Evolutionary conservation across 2,329 filamentous ascomycete species (phyloP).

Genomic region (Aspergillus puulaauensis): DNA sequence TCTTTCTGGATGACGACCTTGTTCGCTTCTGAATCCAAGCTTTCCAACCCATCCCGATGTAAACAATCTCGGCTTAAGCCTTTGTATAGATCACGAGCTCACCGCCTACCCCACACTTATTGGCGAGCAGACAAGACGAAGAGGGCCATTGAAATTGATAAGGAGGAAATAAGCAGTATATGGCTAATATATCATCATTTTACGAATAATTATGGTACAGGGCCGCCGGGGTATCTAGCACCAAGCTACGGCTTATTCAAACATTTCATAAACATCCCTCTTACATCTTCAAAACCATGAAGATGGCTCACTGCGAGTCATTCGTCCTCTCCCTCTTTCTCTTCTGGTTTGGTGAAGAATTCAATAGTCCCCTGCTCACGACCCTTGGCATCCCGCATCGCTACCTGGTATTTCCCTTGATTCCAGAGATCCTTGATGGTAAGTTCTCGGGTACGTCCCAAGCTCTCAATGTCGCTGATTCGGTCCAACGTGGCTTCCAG

Average conservation of each 20-base stretch:
- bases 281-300: neutral
- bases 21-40: neutral
- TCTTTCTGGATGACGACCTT: neutral
- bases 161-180: neutral
- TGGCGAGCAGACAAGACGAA: neutral
- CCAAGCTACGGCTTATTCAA: neutral
- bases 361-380: slow-evolving; percentile 48
- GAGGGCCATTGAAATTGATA: neutral
- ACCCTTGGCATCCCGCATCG: slow-evolving; percentile 49
- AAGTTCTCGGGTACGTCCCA: slow-evolving; percentile 89
- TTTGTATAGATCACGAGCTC: neutral
- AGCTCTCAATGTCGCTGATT: slow-evolving; percentile 88
- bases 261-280: slow-evolving; percentile 1
- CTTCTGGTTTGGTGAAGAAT: slow-evolving; percentile 44
- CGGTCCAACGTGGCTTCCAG: slow-evolving; percentile 79
- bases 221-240: neutral
- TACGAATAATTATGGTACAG: neutral
- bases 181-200: neutral
- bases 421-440: slow-evolving; percentile 93
- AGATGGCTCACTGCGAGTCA: slow-evolving; percentile 9
- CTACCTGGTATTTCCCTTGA: slow-evolving; percentile 74
- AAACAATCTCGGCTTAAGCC: neutral
- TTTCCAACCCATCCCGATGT: neutral
- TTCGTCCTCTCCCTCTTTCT: slow-evolving; percentile 27
- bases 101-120: neutral